These are phyloP conservation scores for Strobilomyces confusus DNA, from an alignment of 768 basidiomycete genomes.

Conservation along the genomic window DNA sequence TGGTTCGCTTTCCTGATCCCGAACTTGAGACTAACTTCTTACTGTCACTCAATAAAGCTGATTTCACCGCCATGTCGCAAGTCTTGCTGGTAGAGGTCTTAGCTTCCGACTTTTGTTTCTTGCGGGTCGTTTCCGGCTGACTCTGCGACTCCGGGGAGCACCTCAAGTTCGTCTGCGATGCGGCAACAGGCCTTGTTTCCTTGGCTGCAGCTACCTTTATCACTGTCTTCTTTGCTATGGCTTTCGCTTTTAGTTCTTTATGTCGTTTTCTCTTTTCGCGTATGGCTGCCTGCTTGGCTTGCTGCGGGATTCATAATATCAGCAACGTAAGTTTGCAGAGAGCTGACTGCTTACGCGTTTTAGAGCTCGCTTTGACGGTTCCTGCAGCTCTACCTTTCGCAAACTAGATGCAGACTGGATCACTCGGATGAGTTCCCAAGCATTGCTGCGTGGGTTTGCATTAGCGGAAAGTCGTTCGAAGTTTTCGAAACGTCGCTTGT, in stretches of 20 bases:
- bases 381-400: conserved; percentile 9
- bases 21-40: conserved; percentile 4
- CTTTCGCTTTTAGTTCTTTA: conserved; percentile 42
- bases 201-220: conserved; percentile 1
- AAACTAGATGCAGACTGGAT: conserved; percentile 5
- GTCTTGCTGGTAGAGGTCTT: not conserved
- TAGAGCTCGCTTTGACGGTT: conserved; percentile 54
- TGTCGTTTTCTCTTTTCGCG: conserved; percentile 47
- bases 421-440: conserved; percentile 39
- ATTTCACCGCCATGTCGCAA: not conserved
- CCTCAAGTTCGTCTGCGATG: not conserved
- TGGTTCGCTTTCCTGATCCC: conserved; percentile 1
- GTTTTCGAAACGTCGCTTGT: conserved; percentile 54
- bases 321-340: not conserved
- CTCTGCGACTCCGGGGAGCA: not conserved
- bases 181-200: not conserved
- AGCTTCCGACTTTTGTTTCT: conserved; percentile 17
- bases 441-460: conserved; percentile 42
- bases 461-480: conserved; percentile 41
- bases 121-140: conserved; percentile 3
- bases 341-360: conserved; percentile 49
- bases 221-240: conserved; percentile 33
- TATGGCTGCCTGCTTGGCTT: conserved; percentile 41
- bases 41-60: not conserved
- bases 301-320: conserved; percentile 30